Base-by-base conservation (phyloP, 2,329 filamentous ascomycete genomes). In the Paracorniculantispora psalliotae region DNA sequence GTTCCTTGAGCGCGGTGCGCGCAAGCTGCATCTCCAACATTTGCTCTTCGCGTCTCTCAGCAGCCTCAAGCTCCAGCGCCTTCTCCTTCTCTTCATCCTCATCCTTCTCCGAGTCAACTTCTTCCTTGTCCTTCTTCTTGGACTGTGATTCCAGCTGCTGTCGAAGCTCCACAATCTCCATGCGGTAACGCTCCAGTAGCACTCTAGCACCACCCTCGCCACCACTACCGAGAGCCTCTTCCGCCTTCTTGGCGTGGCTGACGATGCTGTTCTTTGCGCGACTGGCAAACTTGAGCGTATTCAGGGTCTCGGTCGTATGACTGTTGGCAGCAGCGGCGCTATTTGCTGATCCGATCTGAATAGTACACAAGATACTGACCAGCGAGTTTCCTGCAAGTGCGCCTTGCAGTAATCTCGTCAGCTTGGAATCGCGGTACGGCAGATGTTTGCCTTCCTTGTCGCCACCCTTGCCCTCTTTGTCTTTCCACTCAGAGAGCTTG, bases 21-120 rank as follows among this genome's bases (percentile, higher is more conserved):
- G 94, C 94, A 49, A 99, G 82, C 71, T 99, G 94, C 90, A 99
- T 97, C 74, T 99, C 94, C 57, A 99, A 81, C 83, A 99, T 93
- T 73, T 99, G 94, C 76, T 97, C 94, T 70, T 97, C 92, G 66
- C 97, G 94, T 41, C 92, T 86, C 65, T 91, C 84, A 65, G 92
- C 87, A 8, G 90, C 89, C 73, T 97, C 91, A 66, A 88, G 85
- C 71, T 94, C 87, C 19, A 87, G 81, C 43, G 80, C 86, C 65
- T 87, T 83, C 67, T 94, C 90, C 65, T 90, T 85, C 67, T 90
- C 84, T 51, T 86, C 84, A 61, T 88, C 82, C 53, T 82, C 84
- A 25, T 78, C 75, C 59, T 79, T 81, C 56, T 88, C 84, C 13
- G 25, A 5, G 47, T 85, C 47, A 8, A 61, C 59, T 9, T 58